Percentiles rank a stretch among this genome's conserved stretches.
Evolutionary conservation across 768 basidiomycete genomes (phyloP).

Genomic region (Mycena venus): DNA sequence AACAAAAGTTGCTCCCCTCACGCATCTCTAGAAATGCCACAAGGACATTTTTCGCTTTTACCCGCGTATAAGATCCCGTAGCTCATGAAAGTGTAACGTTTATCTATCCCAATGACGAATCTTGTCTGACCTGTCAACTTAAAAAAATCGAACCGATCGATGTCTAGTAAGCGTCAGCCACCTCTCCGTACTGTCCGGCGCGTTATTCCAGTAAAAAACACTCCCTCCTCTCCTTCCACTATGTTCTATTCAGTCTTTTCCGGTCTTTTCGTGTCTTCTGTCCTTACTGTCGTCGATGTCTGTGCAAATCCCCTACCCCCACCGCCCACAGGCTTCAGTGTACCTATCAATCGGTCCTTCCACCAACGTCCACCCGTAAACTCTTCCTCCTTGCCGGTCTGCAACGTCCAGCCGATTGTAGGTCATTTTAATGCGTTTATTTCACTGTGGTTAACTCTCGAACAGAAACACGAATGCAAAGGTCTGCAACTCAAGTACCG

Average conservation of each 20-base stretch:
- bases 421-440: neutral
- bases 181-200: neutral
- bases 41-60: neutral
- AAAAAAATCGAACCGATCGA: neutral
- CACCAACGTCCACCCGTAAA: slow-evolving; percentile 4
- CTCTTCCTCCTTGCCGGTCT: slow-evolving; percentile 11
- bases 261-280: slow-evolving; percentile 16
- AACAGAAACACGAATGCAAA: slow-evolving; percentile 9
- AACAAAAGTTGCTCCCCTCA: neutral
- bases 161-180: slow-evolving; percentile 16
- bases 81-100: slow-evolving; percentile 1
- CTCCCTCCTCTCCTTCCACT: neutral
- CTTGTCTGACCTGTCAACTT: slow-evolving; percentile 8
- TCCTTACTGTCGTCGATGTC: slow-evolving; percentile 5
- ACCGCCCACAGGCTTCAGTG: slow-evolving; percentile 2
- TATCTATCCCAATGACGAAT: neutral
- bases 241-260: slow-evolving; percentile 16
- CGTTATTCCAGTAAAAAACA: neutral
- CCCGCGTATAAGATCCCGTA: neutral
- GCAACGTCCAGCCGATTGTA: neutral
- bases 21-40: neutral
- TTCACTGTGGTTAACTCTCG: neutral
- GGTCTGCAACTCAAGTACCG: slow-evolving; percentile 7
- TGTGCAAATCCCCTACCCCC: slow-evolving; percentile 12
- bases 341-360: slow-evolving; percentile 24